Base-by-base conservation (phyloP, 1,284 basidiomycete genomes). In the Malassezia vespertilionis region DNA sequence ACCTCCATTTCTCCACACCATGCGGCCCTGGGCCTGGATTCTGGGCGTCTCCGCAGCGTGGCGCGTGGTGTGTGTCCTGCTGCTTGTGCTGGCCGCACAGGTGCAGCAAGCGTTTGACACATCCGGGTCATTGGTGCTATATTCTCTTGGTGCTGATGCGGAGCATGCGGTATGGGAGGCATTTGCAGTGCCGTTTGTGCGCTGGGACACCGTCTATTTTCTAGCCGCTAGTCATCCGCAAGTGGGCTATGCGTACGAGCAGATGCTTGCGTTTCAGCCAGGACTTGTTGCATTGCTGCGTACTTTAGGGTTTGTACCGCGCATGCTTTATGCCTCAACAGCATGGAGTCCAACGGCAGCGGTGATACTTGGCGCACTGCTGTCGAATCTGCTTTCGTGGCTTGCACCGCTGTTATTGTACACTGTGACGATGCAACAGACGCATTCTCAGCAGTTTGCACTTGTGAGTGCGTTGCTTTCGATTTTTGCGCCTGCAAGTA, bases 161-260 rank as follows among this genome's bases (percentile, higher is more conserved):
- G 1, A 44, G 33, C 26, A 2, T 10, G 27, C 47, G 2, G 51
- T 42, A 1, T 20, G 24, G 17, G 45, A 50, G 24, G 14, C 38
- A 3, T 52, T 41, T 35, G 33, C 56, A 4, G 51, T 56, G 4
- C 40, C 67, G 0, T 65, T 71, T 2, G 73, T 86, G n/a, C 80
- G 88, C 53, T 96, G 91, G 91, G 91, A 96, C 65, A 76, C 77
- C 2, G 77, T 95, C 50, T 82, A 95, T 72, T 95, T 88, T 68
- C 23, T 70, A 15, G 11, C 41, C 4, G 22, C 22, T n/a, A 39
- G 27, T 2, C 21, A 38, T 8, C 27, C 56, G 43, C 2, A 8
- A 8, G 72, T 79, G 14, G 64, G 64, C 1, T 85, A 91, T 68
- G 65, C 72, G 4, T 81, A 79, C 69, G 91, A 96, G 69, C 78